These are phyloP conservation scores for Ploettnerulaceae sp. DNA, from an alignment of 2,329 filamentous ascomycete species.

Conservation along the genomic window DNA sequence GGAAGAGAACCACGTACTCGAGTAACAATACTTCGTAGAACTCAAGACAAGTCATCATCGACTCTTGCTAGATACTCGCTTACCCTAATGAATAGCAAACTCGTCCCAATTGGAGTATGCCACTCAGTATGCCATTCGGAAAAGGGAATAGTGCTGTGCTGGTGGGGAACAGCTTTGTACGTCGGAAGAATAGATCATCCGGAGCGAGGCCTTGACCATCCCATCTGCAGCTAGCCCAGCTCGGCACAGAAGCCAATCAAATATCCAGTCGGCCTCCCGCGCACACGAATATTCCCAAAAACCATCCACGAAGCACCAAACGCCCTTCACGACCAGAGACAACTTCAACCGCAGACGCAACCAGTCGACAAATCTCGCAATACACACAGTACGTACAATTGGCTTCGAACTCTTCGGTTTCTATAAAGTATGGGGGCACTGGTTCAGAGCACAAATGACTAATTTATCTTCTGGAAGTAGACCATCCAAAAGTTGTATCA, in stretches of 20 bases:
- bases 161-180: too few species aligned
- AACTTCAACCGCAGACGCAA: constrained; percentile 1
- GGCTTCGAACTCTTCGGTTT: background rate
- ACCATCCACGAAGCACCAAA: background rate
- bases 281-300: background rate
- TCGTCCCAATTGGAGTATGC: too few species aligned
- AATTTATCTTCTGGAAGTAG: background rate
- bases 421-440: background rate
- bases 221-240: background rate
- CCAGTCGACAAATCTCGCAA: constrained; percentile 3
- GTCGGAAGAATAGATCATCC: too few species aligned
- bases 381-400: constrained; percentile 2
- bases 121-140: too few species aligned
- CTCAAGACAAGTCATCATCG: too few species aligned
- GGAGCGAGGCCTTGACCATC: too few species aligned
- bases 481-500: constrained; percentile 10
- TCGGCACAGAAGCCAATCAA: background rate
- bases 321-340: constrained; percentile 1
- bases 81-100: too few species aligned
- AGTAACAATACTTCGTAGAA: too few species aligned
- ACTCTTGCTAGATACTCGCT: too few species aligned
- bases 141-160: too few species aligned
- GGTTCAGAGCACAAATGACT: background rate
- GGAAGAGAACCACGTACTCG: too few species aligned
- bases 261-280: background rate